Percentiles rank a stretch among this genome's conserved stretches.
phyloP scores from a whole-genome alignment of 257 asterid species.

The Handroanthus guayacan region DNA sequence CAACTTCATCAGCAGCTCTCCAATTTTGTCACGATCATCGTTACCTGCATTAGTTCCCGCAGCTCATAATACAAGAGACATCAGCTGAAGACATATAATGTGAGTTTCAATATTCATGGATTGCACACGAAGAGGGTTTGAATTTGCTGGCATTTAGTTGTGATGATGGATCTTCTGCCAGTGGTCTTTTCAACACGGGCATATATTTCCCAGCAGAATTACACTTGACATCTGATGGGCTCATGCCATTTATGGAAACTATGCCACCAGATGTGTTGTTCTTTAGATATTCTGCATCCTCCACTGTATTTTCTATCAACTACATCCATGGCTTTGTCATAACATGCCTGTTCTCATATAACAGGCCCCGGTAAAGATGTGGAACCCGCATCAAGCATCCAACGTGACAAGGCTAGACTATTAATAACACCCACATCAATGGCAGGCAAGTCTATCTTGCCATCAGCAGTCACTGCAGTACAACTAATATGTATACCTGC shows the following conservation, averaged over 20 bases:
- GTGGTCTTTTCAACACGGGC: not conserved
- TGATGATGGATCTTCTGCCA: not conserved
- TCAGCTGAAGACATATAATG: not conserved
- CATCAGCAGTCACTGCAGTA: conserved; percentile 16
- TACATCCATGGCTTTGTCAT: conserved; percentile 11
- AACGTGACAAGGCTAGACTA: not conserved
- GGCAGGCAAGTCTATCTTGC: conserved; percentile 1
- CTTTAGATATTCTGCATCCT: conserved; percentile 1
- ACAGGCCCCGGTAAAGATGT: not conserved
- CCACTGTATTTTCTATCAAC: not conserved
- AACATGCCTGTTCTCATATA: conserved; percentile 6
- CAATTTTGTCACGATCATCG: not conserved
- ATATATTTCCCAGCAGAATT: not conserved
- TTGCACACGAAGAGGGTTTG: not conserved
- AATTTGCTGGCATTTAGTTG: not conserved
- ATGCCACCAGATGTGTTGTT: not conserved
- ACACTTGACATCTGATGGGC: not conserved
- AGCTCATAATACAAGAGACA: not conserved
- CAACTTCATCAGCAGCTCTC: conserved; percentile 21
- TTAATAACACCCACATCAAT: not conserved
- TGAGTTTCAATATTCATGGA: too few relatives aligned
- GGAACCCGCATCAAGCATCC: conserved; percentile 21
- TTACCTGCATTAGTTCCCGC: conserved; percentile 13
- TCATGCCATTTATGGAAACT: conserved; percentile 9
- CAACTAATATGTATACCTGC: conserved; percentile 8